Conservation (phyloP, 257 asterid genomes). For the Coffea canephora region DNA sequence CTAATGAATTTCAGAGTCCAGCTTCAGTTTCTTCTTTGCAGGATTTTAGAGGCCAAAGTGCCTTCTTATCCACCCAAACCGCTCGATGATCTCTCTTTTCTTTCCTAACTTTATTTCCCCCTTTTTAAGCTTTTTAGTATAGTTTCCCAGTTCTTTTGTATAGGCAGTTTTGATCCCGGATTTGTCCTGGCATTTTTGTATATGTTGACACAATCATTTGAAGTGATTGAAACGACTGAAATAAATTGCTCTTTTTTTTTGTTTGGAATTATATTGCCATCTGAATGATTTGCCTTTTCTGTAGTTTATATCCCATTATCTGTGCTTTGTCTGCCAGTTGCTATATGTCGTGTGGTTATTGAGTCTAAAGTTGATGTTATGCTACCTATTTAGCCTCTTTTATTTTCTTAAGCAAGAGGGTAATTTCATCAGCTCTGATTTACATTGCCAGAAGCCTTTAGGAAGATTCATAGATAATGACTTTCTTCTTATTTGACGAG, state of each 20-base stretch:
- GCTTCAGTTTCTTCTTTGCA: constrained; percentile 34
- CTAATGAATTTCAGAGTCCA: constrained; percentile 37
- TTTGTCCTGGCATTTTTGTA: constrained; percentile 9
- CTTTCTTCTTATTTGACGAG: not conserved
- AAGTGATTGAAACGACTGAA: constrained; percentile 5
- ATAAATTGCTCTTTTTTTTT: not conserved
- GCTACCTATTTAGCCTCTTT: not conserved
- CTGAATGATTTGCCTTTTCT: not conserved
- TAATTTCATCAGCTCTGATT: not conserved
- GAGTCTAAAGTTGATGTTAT: not conserved
- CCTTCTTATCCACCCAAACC: constrained; percentile 4
- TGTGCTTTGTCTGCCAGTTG: not conserved
- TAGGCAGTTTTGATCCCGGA: constrained; percentile 7
- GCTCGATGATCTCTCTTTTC: not conserved
- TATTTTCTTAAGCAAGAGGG: not conserved
- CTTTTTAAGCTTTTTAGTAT: not conserved
- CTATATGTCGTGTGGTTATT: too few relatives aligned
- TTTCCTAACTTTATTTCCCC: too few relatives aligned
- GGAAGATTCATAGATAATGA: not conserved
- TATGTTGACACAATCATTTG: not conserved
- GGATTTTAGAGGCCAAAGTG: constrained; percentile 32
- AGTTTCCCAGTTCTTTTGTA: not conserved
- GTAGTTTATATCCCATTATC: not conserved
- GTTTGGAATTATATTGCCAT: not conserved
- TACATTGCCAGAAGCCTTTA: not conserved